Evolutionary conservation across 2,329 filamentous ascomycete species (phyloP).

Genomic region (Ascochyta lentis): DNA sequence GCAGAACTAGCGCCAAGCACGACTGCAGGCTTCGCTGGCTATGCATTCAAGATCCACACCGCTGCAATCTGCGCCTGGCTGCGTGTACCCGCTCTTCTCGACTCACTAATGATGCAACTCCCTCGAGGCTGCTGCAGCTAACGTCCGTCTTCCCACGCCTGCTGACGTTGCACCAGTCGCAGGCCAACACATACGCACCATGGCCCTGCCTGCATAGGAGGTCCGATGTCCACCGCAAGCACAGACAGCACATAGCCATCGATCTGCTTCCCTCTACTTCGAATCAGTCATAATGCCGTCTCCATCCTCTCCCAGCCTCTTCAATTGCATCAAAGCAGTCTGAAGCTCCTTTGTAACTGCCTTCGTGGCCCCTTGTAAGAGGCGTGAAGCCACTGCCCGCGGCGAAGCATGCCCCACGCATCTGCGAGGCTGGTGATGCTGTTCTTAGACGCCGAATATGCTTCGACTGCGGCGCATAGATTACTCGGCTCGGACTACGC

Average conservation of each 20-base stretch:
- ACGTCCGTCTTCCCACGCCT: constrained; percentile 14
- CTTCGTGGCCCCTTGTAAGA: constrained; percentile 25
- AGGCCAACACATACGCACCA: constrained; percentile 42
- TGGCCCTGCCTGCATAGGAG: constrained; percentile 33
- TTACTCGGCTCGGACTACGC: constrained; percentile 40
- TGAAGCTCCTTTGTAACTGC: constrained; percentile 21
- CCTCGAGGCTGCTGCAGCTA: constrained; percentile 34
- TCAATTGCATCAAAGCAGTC: constrained; percentile 5
- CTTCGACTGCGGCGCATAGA: constrained; percentile 42
- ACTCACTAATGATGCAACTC: constrained; percentile 20
- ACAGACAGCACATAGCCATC: constrained; percentile 32
- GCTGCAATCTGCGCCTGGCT: constrained; percentile 10
- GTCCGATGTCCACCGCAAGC: constrained; percentile 31
- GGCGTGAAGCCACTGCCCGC: constrained; percentile 24
- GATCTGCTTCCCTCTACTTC: constrained; percentile 20
- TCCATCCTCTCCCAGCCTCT: constrained; percentile 21
- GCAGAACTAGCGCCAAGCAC: neutral
- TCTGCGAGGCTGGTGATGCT: constrained; percentile 28
- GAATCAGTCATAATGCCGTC: constrained; percentile 18
- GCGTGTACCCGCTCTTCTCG: constrained; percentile 16
- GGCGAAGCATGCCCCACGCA: constrained; percentile 29
- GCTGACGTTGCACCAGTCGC: constrained; percentile 40
- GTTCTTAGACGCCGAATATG: constrained; percentile 31
- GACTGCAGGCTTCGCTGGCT: constrained; percentile 13
- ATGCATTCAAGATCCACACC: constrained; percentile 9